Percentiles rank a stretch among this genome's conserved stretches.
These are phyloP conservation scores for Sugiyamaella grinbergsii DNA, from an alignment of 1,139 yeast genomes.

Conservation along the genomic window DNA sequence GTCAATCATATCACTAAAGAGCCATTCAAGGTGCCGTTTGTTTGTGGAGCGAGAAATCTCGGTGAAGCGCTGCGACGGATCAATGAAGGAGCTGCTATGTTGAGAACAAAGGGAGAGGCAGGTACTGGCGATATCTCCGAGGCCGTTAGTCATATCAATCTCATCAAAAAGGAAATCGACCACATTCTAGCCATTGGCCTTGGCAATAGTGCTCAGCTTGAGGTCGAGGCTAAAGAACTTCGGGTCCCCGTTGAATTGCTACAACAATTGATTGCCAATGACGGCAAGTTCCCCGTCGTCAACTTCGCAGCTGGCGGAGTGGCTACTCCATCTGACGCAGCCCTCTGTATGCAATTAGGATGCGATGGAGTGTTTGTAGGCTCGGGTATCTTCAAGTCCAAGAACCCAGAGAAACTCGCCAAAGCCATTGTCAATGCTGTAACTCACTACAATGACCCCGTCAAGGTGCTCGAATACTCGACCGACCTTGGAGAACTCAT, in stretches of 20 bases:
- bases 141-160: slow-evolving; percentile 76
- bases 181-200: slow-evolving; percentile 47
- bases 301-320: slow-evolving; percentile 92
- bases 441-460: slow-evolving; percentile 69
- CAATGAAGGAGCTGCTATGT: slow-evolving; percentile 86
- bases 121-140: slow-evolving; percentile 88
- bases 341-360: slow-evolving; percentile 87
- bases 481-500: slow-evolving; percentile 76
- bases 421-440: slow-evolving; percentile 81
- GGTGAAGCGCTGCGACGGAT: slow-evolving; percentile 85
- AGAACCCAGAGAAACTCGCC: slow-evolving; percentile 75
- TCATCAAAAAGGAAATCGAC: slow-evolving; percentile 59
- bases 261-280: slow-evolving; percentile 49
- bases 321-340: slow-evolving; percentile 90
- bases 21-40: slow-evolving; percentile 73
- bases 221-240: slow-evolving; percentile 55
- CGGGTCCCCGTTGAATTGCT: slow-evolving; percentile 63
- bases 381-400: slow-evolving; percentile 81
- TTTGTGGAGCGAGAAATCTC: slow-evolving; percentile 81
- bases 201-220: slow-evolving; percentile 49
- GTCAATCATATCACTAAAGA: slow-evolving; percentile 63
- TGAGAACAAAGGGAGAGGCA: slow-evolving; percentile 86
- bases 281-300: slow-evolving; percentile 77
- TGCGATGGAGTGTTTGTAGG: slow-evolving; percentile 91
- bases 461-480: slow-evolving; percentile 65